Conservation (phyloP, 352 stramenopile species). For the Vaucheria bursata region DNA sequence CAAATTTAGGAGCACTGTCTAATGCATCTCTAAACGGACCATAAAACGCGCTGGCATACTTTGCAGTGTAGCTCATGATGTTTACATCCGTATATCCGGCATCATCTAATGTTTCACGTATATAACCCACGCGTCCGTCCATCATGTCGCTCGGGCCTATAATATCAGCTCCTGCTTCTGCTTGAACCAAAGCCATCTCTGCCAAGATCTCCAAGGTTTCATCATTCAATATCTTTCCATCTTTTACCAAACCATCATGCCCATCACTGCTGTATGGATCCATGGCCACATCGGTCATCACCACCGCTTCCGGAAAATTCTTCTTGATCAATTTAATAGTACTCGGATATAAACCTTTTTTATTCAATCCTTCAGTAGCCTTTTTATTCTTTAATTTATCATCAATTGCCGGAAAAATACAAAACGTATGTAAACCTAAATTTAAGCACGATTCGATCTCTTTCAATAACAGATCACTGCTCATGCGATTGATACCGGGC, state of each 20-base stretch:
- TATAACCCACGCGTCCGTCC: conserved; percentile 86
- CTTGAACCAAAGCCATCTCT: background rate
- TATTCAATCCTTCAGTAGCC: no score
- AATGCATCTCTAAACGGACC: conserved; percentile 5
- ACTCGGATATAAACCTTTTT: no score
- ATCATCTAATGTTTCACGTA: background rate
- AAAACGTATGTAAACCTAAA: no score
- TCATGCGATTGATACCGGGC: no score
- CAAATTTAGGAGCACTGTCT: background rate
- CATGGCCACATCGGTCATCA: background rate
- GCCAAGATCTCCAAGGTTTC: background rate
- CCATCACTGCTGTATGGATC: background rate
- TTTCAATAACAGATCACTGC: no score
- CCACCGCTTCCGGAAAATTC: background rate
- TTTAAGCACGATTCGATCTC: no score
- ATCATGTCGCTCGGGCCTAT: conserved; percentile 70
- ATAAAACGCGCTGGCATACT: conserved; percentile 1
- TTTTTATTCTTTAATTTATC: no score
- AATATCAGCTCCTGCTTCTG: background rate
- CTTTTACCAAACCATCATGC: background rate
- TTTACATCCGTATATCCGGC: background rate
- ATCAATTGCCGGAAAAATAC: no score
- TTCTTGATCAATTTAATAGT: conserved; percentile 17
- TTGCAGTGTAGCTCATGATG: background rate
- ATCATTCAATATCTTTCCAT: conserved; percentile 8